Conservation (phyloP, 2,329 filamentous ascomycete species). For the Aspergillus sp. region DNA sequence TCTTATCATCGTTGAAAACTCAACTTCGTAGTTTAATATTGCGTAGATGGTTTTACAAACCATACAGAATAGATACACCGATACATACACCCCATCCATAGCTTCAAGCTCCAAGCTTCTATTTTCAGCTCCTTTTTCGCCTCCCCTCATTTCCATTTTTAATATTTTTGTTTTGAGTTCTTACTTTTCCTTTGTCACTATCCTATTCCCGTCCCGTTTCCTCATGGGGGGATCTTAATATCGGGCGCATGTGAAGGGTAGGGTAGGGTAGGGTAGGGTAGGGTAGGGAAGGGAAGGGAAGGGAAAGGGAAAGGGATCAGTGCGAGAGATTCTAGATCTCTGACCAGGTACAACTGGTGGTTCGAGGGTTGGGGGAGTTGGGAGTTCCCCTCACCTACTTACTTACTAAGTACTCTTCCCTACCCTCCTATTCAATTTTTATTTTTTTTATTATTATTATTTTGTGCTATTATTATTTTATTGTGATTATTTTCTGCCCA, state of each 20-base stretch:
- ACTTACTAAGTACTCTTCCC: conserved; percentile 3
- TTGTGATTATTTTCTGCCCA: not conserved
- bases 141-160: no score
- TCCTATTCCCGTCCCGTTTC: not conserved
- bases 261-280: no score
- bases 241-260: conserved; percentile 9
- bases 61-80: no score
- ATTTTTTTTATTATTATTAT: not conserved
- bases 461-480: conserved; percentile 1
- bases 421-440: no score
- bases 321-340: conserved; percentile 24
- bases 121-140: no score
- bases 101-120: no score
- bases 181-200: not conserved
- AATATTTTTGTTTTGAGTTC: not conserved
- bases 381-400: conserved; percentile 1
- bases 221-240: not conserved
- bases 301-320: conserved; percentile 12
- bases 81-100: no score
- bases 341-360: conserved; percentile 1
- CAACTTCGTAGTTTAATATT: no score
- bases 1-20: no score
- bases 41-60: no score
- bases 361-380: not conserved
- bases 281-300: no score